Percentiles rank a stretch among this genome's conserved stretches.
phyloP scores from a whole-genome alignment of 73 alveolate genomes.

The Tetrahymena malaccensis region DNA sequence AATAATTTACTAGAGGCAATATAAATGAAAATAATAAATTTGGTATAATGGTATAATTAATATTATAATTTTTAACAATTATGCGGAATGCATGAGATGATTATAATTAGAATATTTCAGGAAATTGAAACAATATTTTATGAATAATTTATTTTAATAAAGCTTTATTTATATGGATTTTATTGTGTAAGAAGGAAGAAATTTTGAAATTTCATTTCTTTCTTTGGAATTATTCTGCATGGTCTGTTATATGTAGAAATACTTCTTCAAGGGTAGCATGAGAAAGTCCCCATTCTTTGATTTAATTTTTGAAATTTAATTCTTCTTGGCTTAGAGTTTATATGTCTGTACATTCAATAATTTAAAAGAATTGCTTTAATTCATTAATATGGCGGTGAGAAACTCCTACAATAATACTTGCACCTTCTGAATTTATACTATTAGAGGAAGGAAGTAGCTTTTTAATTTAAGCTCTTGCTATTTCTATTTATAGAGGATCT shows the following conservation, averaged over 20 bases:
- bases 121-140: neutral
- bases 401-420: slow-evolving; percentile 4
- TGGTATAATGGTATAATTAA: neutral
- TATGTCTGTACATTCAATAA: slow-evolving; percentile 13
- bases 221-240: slow-evolving; percentile 25
- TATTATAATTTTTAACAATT: no score
- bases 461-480: slow-evolving; percentile 39
- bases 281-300: slow-evolving; percentile 77
- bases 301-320: slow-evolving; percentile 28
- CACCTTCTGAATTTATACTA: slow-evolving; percentile 50
- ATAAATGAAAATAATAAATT: neutral
- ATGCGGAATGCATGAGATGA: neutral
- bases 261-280: slow-evolving; percentile 88
- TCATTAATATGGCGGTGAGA: slow-evolving; percentile 51
- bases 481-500: slow-evolving; percentile 32
- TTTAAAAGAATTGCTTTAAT: slow-evolving; percentile 41
- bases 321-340: neutral
- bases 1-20: neutral
- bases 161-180: no score
- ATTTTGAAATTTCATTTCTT: neutral
- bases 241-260: slow-evolving; percentile 70
- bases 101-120: neutral
- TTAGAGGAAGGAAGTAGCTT: slow-evolving; percentile 63
- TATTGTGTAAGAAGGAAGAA: no score
- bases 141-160: no score